phyloP scores from a whole-genome alignment of 371 early-diverging fungal species.

The Smittium culicis region DNA sequence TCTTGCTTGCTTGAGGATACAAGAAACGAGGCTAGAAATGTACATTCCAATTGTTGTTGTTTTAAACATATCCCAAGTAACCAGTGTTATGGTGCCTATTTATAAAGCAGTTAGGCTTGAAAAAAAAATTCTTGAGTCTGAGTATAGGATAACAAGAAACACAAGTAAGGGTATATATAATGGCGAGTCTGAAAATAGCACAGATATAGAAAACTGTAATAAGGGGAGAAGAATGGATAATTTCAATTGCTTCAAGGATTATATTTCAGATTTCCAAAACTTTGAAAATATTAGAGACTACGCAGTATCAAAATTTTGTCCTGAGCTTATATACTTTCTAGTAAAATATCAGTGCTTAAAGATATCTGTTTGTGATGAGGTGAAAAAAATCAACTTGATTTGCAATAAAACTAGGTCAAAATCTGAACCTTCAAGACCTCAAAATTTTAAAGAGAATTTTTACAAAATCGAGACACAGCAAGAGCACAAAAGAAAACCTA shows the following conservation, averaged over 20 bases:
- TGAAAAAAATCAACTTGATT: no score
- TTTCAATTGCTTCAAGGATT: neutral
- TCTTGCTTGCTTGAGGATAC: neutral
- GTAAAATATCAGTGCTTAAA: neutral
- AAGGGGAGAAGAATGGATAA: neutral
- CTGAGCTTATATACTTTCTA: neutral
- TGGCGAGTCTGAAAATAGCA: neutral
- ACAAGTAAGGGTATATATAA: neutral
- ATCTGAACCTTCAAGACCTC: no score
- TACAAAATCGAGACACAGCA: no score
- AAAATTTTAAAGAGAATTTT: no score
- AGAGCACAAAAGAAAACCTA: no score
- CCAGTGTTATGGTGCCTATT: neutral
- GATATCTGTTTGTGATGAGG: no score
- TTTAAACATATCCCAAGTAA: neutral
- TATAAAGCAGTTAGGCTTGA: neutral
- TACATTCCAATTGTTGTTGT: neutral
- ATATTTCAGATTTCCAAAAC: neutral
- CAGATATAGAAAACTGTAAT: neutral
- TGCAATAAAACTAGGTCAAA: no score
- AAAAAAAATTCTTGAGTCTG: neutral
- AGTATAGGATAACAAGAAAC: neutral
- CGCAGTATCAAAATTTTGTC: neutral
- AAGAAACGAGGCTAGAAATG: neutral
- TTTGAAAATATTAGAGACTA: neutral